These are phyloP conservation scores for Phaseolus lunatus DNA, from an alignment of 306 rosid genomes.

Conservation along the genomic window DNA sequence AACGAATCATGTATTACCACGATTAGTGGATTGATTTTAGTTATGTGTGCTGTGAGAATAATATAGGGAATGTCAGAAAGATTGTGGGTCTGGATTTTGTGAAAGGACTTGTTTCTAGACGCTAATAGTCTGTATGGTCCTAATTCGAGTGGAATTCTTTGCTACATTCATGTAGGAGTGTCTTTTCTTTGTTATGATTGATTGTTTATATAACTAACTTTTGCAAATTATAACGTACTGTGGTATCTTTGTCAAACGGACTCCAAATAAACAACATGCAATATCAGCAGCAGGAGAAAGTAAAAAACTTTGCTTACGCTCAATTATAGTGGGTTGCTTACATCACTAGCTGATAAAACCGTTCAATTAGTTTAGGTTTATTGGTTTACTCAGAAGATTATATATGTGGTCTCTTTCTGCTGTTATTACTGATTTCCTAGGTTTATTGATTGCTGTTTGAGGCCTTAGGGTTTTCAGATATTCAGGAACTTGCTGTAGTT, in stretches of 20 bases:
- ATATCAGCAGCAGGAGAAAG: constrained; percentile 14
- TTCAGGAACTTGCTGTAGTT: constrained; percentile 16
- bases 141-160: constrained; percentile 39
- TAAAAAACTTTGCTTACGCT: constrained; percentile 40
- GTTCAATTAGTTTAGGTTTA: constrained; percentile 15
- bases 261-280: constrained; percentile 28
- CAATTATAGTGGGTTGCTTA: constrained; percentile 37
- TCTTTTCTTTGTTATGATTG: constrained; percentile 42
- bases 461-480: constrained; percentile 35
- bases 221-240: constrained; percentile 30
- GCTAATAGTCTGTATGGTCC: constrained; percentile 43
- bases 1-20: constrained; percentile 65
- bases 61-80: constrained; percentile 56
- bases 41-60: constrained; percentile 48
- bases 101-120: constrained; percentile 49
- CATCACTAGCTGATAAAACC: constrained; percentile 33
- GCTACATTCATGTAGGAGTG: constrained; percentile 42
- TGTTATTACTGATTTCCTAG: constrained; percentile 39
- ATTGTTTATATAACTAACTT: constrained; percentile 49
- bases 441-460: constrained; percentile 40
- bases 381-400: constrained; percentile 37
- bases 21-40: constrained; percentile 51
- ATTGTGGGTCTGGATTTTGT: constrained; percentile 53
- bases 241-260: constrained; percentile 43
- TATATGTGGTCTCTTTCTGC: constrained; percentile 37